Percentiles rank a stretch among this genome's conserved stretches.
These are phyloP conservation scores for Suillus fuscotomentosus DNA, from an alignment of 768 basidiomycete genomes.

Conservation along the genomic window DNA sequence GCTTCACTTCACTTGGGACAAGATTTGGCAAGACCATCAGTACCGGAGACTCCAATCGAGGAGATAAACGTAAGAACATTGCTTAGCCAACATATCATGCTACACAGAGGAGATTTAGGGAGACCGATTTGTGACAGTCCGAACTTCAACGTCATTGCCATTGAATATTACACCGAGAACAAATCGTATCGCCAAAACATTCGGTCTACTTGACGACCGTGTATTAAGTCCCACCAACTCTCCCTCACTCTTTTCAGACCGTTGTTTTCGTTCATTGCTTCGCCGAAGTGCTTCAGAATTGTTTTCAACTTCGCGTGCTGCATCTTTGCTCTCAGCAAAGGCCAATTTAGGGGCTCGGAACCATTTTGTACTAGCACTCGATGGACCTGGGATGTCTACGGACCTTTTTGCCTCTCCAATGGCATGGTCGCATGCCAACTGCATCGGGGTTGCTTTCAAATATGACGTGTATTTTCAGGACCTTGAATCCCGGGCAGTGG, in stretches of 20 bases:
- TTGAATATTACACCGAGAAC: conserved; percentile 65
- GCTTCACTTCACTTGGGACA: conserved; percentile 36
- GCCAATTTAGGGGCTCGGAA: conserved; percentile 53
- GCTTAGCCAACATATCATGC: conserved; percentile 3
- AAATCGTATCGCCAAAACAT: conserved; percentile 60
- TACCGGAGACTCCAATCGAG: conserved; percentile 20
- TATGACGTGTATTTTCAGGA: conserved; percentile 63
- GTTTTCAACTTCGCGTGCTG: conserved; percentile 33
- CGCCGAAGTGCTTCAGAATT: conserved; percentile 54
- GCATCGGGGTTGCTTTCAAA: conserved; percentile 62
- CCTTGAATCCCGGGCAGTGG: conserved; percentile 51
- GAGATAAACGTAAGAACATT: conserved; percentile 27
- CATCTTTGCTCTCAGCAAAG: conserved; percentile 48
- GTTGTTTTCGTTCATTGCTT: conserved; percentile 45
- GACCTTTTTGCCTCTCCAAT: conserved; percentile 58
- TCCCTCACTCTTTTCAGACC: conserved; percentile 30
- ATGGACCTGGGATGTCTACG: conserved; percentile 58
- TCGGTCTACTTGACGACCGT: conserved; percentile 57
- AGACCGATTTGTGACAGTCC: conserved; percentile 59
- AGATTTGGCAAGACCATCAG: conserved; percentile 25
- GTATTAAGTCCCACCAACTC: conserved; percentile 53
- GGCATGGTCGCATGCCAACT: conserved; percentile 57
- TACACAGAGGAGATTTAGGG: conserved; percentile 33
- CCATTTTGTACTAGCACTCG: conserved; percentile 59
- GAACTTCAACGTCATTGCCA: conserved; percentile 50